Conservation (phyloP, 1,284 basidiomycete genomes). For the Polyporus tsugae region DNA sequence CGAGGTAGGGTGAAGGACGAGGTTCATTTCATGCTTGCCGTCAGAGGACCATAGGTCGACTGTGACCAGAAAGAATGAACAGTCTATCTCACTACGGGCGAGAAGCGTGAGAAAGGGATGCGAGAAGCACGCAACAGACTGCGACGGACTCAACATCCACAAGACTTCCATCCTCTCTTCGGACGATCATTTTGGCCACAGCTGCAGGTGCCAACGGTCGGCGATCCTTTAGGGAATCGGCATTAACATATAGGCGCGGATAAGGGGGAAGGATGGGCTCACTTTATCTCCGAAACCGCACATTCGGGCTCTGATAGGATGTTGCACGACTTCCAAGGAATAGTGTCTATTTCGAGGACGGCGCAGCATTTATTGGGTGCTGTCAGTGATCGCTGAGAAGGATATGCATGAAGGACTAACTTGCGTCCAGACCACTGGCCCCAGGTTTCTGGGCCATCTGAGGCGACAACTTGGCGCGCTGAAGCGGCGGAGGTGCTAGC, state of each 20-base stretch:
- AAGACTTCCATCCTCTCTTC: conserved; percentile 68
- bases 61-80: conserved; percentile 86
- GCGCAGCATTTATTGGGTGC: conserved; percentile 24
- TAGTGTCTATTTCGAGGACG: conserved; percentile 64
- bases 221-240: conserved; percentile 69
- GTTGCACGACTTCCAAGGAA: conserved; percentile 84
- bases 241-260: conserved; percentile 22
- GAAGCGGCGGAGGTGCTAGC: conserved; percentile 44
- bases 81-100: conserved; percentile 76
- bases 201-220: conserved; percentile 90
- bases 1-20: conserved; percentile 85
- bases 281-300: conserved; percentile 97
- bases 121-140: conserved; percentile 21
- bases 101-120: conserved; percentile 26
- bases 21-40: conserved; percentile 82
- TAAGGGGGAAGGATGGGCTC: conserved; percentile 33
- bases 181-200: conserved; percentile 82
- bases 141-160: conserved; percentile 79
- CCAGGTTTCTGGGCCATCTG: conserved; percentile 42
- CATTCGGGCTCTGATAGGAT: conserved; percentile 89
- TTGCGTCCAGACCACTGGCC: conserved; percentile 60
- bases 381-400: conserved; percentile 22
- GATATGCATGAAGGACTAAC: conserved; percentile 47
- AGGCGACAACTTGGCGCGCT: conserved; percentile 34
- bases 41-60: conserved; percentile 90